These are phyloP conservation scores for Coemansia sp. DNA, from an alignment of 192 early-diverging fungal species.

Conservation along the genomic window DNA sequence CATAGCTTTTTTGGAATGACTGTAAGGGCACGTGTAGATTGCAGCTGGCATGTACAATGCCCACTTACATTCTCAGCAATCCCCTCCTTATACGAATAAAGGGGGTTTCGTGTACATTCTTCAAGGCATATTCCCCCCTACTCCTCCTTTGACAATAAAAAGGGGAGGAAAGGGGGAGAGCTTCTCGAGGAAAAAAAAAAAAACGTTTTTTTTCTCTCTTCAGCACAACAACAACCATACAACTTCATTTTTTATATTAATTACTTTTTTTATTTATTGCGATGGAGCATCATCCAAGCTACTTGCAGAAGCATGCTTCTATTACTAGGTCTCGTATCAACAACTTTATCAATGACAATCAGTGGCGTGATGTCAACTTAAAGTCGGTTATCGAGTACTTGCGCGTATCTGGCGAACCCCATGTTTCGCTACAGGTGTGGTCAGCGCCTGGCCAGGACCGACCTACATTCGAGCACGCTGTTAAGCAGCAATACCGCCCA, in stretches of 20 bases:
- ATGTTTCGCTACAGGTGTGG: slow-evolving; percentile 57
- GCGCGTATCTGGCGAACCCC: slow-evolving; percentile 39
- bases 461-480: slow-evolving; percentile 47
- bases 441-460: slow-evolving; percentile 57
- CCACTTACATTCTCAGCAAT: neutral
- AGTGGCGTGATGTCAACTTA: slow-evolving; percentile 73
- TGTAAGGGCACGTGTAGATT: neutral
- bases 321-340: slow-evolving; percentile 77
- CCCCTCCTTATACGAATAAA: neutral
- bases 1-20: neutral
- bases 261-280: neutral
- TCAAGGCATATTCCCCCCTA: neutral
- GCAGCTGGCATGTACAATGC: neutral
- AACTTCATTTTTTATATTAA: neutral
- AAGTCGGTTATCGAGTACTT: slow-evolving; percentile 54
- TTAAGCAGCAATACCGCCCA: slow-evolving; percentile 63
- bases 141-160: neutral
- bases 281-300: slow-evolving; percentile 40
- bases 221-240: neutral
- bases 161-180: neutral
- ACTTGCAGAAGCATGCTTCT: slow-evolving; percentile 61
- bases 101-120: neutral
- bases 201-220: neutral
- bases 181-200: neutral
- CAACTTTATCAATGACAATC: slow-evolving; percentile 67